phyloP scores from a whole-genome alignment of 1,139 yeast species.

The Lodderomyces oxycetoniae region DNA sequence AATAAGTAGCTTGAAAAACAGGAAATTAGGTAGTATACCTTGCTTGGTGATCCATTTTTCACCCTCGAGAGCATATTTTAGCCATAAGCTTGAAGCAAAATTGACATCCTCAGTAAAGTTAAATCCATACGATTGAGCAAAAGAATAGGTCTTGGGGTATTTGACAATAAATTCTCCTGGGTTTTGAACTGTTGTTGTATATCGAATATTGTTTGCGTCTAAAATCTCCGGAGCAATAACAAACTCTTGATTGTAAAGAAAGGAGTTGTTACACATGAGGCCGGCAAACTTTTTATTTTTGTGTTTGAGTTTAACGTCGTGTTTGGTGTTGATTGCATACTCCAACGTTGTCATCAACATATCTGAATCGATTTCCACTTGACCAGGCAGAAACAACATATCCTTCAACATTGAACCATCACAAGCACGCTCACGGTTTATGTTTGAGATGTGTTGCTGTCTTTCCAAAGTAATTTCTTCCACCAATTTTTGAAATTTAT shows the following conservation, averaged over 20 bases:
- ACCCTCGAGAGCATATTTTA: conserved; percentile 43
- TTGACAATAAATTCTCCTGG: conserved; percentile 60
- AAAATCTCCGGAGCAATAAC: conserved; percentile 48
- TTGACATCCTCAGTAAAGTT: conserved; percentile 51
- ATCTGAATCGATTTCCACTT: conserved; percentile 24
- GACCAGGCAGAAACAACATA: no score
- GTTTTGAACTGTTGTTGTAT: conserved; percentile 44
- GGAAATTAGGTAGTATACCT: conserved; percentile 46
- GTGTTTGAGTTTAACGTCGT: conserved; percentile 24
- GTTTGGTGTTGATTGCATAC: conserved; percentile 21
- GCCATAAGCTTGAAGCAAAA: conserved; percentile 59
- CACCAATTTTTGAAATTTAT: conserved; percentile 51
- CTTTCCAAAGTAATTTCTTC: conserved; percentile 15
- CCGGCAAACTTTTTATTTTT: conserved; percentile 23
- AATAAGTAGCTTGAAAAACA: conserved; percentile 43
- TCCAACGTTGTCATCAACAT: conserved; percentile 27
- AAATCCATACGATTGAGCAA: conserved; percentile 50
- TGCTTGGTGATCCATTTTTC: conserved; percentile 53
- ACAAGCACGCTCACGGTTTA: no score
- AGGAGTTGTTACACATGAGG: conserved; percentile 15
- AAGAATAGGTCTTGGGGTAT: conserved; percentile 51
- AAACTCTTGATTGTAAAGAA: conserved; percentile 33
- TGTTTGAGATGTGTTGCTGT: conserved; percentile 16
- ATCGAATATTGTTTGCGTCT: conserved; percentile 43
- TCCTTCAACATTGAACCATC: background rate